Base-by-base conservation (phyloP, 2,329 filamentous ascomycete species). In the Fonsecaea monophora region DNA sequence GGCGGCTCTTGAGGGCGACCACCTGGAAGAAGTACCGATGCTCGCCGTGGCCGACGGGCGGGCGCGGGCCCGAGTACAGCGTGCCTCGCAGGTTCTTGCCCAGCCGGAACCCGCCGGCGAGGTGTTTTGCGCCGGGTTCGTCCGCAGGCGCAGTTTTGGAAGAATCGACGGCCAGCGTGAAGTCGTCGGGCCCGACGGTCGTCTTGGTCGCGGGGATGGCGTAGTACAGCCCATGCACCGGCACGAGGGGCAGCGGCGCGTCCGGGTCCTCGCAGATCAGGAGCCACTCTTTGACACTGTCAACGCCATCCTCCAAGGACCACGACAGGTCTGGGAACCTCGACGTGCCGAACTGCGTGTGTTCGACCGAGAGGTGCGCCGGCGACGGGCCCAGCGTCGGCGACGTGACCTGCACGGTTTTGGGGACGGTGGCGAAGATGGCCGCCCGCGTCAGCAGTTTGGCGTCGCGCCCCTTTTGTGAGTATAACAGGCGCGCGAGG, bases 21-120 rank as follows among this genome's bases (percentile, higher is more conserved):
- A 86, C 73, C 68, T 83, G 77, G 65, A 79, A 86, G 73, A 84
- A 83, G 62, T 85, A 87, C 64, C 84, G 77, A 73, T 86, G 83
- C 25, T 78, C 77, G 0, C 84, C 84, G 69, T 86, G 81, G 32
- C 84, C 84, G 60, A 83, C 71, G 38, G 84, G 74, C 18, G 84
- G 83, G 12, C 78, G 74, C 0, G 84, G 83, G 0, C 80, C 76
- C 3, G 81, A 76, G 67, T 85, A 86, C 0, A 84, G 72, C 3
- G 37, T 75, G 0, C 78, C 78, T 2, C 77, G 74, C 4, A 77
- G 72, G 30, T 80, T 84, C 66, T 77, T 74, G 2, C 82, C 83
- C 55, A 82, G 83, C 62, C 79, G 76, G 66, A 85, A 86, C 0
- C 82, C 82, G 0, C 82, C 81, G 37, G 72, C 70, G 2, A 77